These are phyloP conservation scores for Macadamia integrifolia DNA, from an alignment of 164 flowering plant genomes.

Conservation along the genomic window DNA sequence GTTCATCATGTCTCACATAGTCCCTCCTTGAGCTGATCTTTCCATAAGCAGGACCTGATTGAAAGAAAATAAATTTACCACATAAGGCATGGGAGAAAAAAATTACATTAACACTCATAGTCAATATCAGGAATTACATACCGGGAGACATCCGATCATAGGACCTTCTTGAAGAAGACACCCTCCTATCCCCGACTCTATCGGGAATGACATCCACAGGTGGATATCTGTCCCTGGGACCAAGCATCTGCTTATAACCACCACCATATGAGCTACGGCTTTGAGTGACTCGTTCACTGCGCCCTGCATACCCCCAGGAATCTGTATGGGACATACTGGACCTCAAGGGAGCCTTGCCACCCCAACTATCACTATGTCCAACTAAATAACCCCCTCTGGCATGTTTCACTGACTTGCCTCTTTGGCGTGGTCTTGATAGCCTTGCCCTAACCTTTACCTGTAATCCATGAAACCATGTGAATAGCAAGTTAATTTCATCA, in stretches of 20 bases:
- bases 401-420: slow-evolving; percentile 17
- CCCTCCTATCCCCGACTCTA: slow-evolving; percentile 14
- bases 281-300: slow-evolving; percentile 16
- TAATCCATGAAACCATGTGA: not conserved
- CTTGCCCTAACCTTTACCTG: slow-evolving; percentile 25
- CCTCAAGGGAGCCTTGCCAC: slow-evolving; percentile 12
- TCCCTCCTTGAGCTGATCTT: slow-evolving; percentile 22
- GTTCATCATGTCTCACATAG: slow-evolving; percentile 13
- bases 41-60: slow-evolving; percentile 10
- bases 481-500: not conserved
- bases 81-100: not conserved
- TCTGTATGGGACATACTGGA: slow-evolving; percentile 11
- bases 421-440: slow-evolving; percentile 25
- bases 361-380: slow-evolving; percentile 10
- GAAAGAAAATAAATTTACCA: not conserved
- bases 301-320: slow-evolving; percentile 18
- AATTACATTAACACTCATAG: not conserved
- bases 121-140: slow-evolving; percentile 10
- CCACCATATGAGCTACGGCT: slow-evolving; percentile 15
- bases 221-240: slow-evolving; percentile 15
- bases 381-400: slow-evolving; percentile 16
- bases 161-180: slow-evolving; percentile 16
- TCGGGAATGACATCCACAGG: slow-evolving; percentile 8
- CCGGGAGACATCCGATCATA: slow-evolving; percentile 18
- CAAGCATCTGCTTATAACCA: slow-evolving; percentile 14